Conservation (phyloP, 208 protist species). For the Trypanosoma vivax region DNA sequence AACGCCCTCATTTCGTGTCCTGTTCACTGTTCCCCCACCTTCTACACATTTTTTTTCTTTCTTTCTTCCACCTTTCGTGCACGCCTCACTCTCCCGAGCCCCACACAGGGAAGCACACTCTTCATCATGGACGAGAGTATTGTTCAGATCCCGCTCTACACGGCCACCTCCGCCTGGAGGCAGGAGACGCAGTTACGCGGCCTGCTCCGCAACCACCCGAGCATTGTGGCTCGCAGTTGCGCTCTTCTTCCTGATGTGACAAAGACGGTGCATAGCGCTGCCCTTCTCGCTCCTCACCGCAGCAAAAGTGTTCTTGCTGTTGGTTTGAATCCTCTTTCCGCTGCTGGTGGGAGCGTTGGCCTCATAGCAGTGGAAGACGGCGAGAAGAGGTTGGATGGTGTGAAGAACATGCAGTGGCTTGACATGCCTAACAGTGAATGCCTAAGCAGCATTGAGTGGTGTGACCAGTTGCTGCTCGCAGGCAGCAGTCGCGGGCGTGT, state of each 20-base stretch:
- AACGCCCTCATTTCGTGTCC: neutral
- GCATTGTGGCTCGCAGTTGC: constrained; percentile 38
- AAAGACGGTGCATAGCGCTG: constrained; percentile 49
- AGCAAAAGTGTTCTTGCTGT: constrained; percentile 59
- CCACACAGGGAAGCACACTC: neutral
- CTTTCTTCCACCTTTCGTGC: neutral
- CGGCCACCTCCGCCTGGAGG: constrained; percentile 58
- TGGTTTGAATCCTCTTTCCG: constrained; percentile 43
- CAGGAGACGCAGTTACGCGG: constrained; percentile 70
- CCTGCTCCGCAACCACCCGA: constrained; percentile 66
- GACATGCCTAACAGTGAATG: constrained; percentile 36
- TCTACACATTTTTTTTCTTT: neutral
- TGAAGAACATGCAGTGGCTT: constrained; percentile 61
- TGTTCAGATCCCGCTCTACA: constrained; percentile 53
- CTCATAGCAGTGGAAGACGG: constrained; percentile 36
- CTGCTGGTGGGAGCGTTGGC: constrained; percentile 40
- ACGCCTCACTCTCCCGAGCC: neutral
- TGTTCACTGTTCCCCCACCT: neutral
- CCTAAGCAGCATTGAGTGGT: constrained; percentile 52
- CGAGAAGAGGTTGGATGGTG: constrained; percentile 29
- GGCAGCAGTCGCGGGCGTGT: constrained; percentile 67
- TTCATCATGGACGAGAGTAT: constrained; percentile 56
- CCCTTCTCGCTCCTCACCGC: constrained; percentile 49
- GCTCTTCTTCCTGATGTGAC: constrained; percentile 26
- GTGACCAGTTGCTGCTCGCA: constrained; percentile 48